phyloP scores from a whole-genome alignment of 345 rosid genomes.

The Nasturtium officinale region DNA sequence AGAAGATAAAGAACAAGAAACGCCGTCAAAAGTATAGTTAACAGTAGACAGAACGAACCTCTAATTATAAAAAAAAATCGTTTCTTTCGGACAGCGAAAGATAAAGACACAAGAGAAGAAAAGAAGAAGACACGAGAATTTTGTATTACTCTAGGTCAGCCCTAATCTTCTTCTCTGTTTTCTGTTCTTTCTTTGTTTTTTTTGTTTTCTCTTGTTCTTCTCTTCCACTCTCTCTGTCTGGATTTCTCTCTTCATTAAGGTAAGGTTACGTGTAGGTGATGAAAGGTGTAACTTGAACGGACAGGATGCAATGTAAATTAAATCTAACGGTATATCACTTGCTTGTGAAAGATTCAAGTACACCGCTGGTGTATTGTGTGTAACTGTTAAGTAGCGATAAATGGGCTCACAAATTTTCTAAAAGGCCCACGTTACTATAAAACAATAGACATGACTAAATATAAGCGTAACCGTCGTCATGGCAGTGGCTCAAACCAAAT shows the following conservation, averaged over 20 bases:
- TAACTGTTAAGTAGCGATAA: neutral
- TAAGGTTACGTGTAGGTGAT: constrained; percentile 35
- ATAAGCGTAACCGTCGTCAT: no score
- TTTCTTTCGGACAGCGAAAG: neutral
- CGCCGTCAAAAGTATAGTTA: constrained; percentile 1
- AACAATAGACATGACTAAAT: no score
- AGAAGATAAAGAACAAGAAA: neutral
- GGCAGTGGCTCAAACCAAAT: no score
- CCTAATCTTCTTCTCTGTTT: constrained; percentile 40
- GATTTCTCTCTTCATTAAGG: constrained; percentile 18
- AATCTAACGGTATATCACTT: constrained; percentile 21
- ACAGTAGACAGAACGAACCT: constrained; percentile 29
- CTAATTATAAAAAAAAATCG: neutral
- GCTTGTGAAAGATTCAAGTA: neutral
- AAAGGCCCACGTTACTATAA: neutral
- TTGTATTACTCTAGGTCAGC: constrained; percentile 7
- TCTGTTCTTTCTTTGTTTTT: neutral
- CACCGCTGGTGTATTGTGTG: neutral
- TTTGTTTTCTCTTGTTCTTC: neutral
- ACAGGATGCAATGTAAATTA: constrained; percentile 2
- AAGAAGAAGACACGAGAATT: neutral
- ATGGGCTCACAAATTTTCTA: constrained; percentile 15
- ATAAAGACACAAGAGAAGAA: constrained; percentile 16
- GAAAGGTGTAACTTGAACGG: constrained; percentile 21
- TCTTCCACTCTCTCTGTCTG: neutral